Evolutionary conservation across 1,284 basidiomycete genomes (phyloP).

Genomic region (Clitocybe nebularis): DNA sequence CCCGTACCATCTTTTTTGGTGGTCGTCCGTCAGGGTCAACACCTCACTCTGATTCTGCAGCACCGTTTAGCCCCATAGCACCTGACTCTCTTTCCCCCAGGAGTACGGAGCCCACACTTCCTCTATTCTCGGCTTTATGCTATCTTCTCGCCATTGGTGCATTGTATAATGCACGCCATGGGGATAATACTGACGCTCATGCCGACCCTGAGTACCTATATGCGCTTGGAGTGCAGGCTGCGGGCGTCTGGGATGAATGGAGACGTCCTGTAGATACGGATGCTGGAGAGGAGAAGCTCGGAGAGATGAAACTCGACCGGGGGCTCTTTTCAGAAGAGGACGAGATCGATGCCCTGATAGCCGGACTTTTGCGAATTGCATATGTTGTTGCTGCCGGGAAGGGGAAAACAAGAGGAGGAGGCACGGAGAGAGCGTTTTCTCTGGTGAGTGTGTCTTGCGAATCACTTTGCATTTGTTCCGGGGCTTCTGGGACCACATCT

Average conservation of each 20-base stretch:
- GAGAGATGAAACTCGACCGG: too few species aligned
- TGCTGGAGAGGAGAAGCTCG: too few species aligned
- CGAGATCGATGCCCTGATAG: too few species aligned
- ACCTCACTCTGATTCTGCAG: slow-evolving; percentile 13
- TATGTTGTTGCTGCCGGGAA: slow-evolving; percentile 3
- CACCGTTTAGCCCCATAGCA: neutral
- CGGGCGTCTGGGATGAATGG: slow-evolving; percentile 23
- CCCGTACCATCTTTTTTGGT: slow-evolving; percentile 13
- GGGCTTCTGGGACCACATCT: too few species aligned
- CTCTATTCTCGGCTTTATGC: slow-evolving; percentile 15
- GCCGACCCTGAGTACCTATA: slow-evolving; percentile 19
- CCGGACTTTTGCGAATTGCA: too few species aligned
- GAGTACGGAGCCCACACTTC: slow-evolving; percentile 4
- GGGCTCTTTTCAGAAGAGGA: too few species aligned
- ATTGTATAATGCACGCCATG: neutral
- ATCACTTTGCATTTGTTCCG: neutral
- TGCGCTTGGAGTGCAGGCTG: slow-evolving; percentile 24
- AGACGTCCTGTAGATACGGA: too few species aligned
- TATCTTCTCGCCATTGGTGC: slow-evolving; percentile 16
- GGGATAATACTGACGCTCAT: neutral
- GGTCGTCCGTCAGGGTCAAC: slow-evolving; percentile 17
- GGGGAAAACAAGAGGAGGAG: slow-evolving; percentile 10
- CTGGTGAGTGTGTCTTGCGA: slow-evolving; percentile 31
- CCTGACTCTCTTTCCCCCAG: neutral
- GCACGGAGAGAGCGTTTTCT: slow-evolving; percentile 31